These are phyloP conservation scores for Teunomyces aglyptinius DNA, from an alignment of 805 yeast genomes.

Conservation along the genomic window DNA sequence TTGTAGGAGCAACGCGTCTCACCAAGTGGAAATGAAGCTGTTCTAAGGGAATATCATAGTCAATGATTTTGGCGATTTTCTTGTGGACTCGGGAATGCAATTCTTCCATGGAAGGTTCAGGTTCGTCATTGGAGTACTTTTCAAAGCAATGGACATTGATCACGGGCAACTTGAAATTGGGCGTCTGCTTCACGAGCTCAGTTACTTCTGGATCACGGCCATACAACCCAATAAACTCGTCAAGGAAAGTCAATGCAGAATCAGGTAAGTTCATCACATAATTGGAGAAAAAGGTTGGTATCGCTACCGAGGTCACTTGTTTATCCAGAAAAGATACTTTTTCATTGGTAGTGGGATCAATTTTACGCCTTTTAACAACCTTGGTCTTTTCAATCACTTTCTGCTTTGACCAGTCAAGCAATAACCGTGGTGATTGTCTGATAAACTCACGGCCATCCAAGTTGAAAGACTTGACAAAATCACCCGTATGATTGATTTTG, in stretches of 20 bases:
- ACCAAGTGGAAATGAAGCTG: conserved; percentile 72
- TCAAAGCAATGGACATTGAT: conserved; percentile 92
- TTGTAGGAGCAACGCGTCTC: conserved; percentile 93
- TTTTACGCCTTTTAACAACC: conserved; percentile 33
- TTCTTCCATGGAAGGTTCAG: conserved; percentile 68
- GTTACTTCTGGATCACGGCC: conserved; percentile 36
- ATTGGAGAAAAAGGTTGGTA: conserved; percentile 62
- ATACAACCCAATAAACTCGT: conserved; percentile 75
- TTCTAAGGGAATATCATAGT: conserved; percentile 47
- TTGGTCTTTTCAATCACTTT: conserved; percentile 34
- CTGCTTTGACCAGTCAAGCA: conserved; percentile 45
- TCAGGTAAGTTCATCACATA: conserved; percentile 97
- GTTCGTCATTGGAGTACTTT: conserved; percentile 74
- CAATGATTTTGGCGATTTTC: conserved; percentile 42
- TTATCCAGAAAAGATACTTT: conserved; percentile 14
- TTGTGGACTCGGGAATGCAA: conserved; percentile 65
- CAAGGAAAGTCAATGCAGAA: conserved; percentile 78
- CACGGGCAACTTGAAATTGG: conserved; percentile 61
- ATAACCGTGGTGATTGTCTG: conserved; percentile 49
- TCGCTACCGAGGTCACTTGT: conserved; percentile 20
- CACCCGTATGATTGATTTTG: conserved; percentile 55
- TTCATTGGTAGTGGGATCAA: conserved; percentile 33
- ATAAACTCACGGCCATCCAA: conserved; percentile 86
- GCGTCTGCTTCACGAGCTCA: conserved; percentile 30
- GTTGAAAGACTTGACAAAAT: conserved; percentile 62